phyloP scores from a whole-genome alignment of 371 early-diverging fungal species.

The Rhizopus delemar region DNA sequence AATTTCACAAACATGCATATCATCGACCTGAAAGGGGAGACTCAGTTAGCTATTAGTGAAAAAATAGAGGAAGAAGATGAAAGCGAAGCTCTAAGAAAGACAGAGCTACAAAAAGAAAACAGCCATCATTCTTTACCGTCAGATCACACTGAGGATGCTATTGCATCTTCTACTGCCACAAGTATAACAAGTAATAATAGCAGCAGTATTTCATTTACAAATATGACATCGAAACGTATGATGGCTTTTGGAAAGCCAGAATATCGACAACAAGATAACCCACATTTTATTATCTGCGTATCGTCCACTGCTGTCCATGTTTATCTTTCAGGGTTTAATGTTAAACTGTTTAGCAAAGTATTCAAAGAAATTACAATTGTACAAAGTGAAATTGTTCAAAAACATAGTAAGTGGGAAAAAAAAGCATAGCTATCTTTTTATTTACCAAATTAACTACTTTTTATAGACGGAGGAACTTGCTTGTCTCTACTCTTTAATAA shows the following conservation, averaged over 20 bases:
- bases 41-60: slow-evolving; percentile 8
- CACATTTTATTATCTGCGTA: slow-evolving; percentile 37
- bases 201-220: slow-evolving; percentile 2
- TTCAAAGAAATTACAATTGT: slow-evolving; percentile 18
- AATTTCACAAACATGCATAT: slow-evolving; percentile 23
- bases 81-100: background rate
- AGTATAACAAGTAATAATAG: slow-evolving; percentile 12
- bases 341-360: slow-evolving; percentile 30
- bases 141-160: slow-evolving; percentile 5
- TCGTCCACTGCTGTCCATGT: slow-evolving; percentile 16
- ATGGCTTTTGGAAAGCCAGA: slow-evolving; percentile 31
- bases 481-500: slow-evolving; percentile 26
- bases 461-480: slow-evolving; percentile 20
- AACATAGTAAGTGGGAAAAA: slow-evolving; percentile 20
- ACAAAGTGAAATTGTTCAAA: slow-evolving; percentile 23
- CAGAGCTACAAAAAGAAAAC: slow-evolving; percentile 4
- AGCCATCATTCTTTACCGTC: slow-evolving; percentile 9
- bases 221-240: slow-evolving; percentile 24
- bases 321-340: slow-evolving; percentile 33
- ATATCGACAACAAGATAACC: slow-evolving; percentile 35
- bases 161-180: background rate
- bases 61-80: slow-evolving; percentile 6
- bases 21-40: slow-evolving; percentile 25
- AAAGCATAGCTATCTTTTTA: background rate
- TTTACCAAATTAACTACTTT: background rate